Percentiles rank a stretch among this genome's conserved stretches.
phyloP scores from a whole-genome alignment of 2,329 filamentous ascomycete species.

The Neurospora crassa region DNA sequence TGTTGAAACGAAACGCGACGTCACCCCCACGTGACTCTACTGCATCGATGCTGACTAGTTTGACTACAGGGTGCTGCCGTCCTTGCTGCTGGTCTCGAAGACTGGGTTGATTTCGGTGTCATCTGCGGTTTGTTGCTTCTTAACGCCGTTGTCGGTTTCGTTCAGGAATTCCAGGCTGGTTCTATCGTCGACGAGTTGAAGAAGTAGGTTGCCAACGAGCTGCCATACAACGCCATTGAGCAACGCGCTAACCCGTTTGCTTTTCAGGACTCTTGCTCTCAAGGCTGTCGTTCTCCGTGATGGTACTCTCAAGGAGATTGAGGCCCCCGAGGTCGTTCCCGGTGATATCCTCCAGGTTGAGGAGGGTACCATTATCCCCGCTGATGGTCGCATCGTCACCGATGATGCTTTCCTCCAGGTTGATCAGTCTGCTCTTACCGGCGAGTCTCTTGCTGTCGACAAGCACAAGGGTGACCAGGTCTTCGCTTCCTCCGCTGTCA shows the following conservation, averaged over 20 bases:
- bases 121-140: slow-evolving; percentile 76
- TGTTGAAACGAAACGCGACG: slow-evolving; percentile 17
- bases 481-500: slow-evolving; percentile 80
- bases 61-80: slow-evolving; percentile 24
- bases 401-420: slow-evolving; percentile 80
- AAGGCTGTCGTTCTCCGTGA: slow-evolving; percentile 84
- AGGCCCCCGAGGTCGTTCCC: slow-evolving; percentile 75
- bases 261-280: slow-evolving; percentile 56
- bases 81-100: slow-evolving; percentile 70
- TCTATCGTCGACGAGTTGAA: slow-evolving; percentile 87
- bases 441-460: slow-evolving; percentile 84
- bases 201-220: slow-evolving; percentile 38
- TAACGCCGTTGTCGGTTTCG: slow-evolving; percentile 77
- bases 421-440: slow-evolving; percentile 86
- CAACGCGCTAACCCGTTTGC: slow-evolving; percentile 4
- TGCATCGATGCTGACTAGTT: slow-evolving; percentile 15
- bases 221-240: background rate
- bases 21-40: slow-evolving; percentile 1
- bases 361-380: slow-evolving; percentile 86
- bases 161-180: slow-evolving; percentile 83
- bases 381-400: slow-evolving; percentile 78
- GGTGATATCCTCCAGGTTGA: slow-evolving; percentile 86
- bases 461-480: slow-evolving; percentile 75
- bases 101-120: slow-evolving; percentile 91
- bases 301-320: slow-evolving; percentile 65